Conservation (phyloP, 2,329 filamentous ascomycete species). For the Fusarium siculi region DNA sequence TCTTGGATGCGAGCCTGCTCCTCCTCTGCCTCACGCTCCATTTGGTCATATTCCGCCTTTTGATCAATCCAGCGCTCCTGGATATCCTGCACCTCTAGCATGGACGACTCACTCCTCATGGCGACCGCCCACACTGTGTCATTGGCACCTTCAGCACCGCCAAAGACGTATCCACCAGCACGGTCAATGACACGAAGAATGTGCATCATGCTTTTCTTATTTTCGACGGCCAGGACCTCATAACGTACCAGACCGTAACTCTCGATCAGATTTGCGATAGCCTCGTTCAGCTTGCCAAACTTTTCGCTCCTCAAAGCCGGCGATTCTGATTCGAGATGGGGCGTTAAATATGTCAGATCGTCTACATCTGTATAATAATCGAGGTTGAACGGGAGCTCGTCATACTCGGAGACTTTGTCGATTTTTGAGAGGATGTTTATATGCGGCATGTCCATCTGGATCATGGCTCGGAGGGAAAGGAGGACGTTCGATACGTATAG, state of each 20-base stretch:
- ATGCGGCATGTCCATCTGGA: conserved; percentile 97
- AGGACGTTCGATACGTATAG: conserved; percentile 95
- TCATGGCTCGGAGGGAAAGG: conserved; percentile 93
- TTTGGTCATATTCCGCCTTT: conserved; percentile 86
- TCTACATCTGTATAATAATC: conserved; percentile 98
- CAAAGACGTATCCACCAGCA: conserved; percentile 93
- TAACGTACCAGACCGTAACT: conserved; percentile 91
- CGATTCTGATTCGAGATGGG: conserved; percentile 81
- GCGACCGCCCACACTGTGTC: conserved; percentile 98
- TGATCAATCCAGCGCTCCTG: conserved; percentile 96
- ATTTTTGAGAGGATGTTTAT: conserved; percentile 98
- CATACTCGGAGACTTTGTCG: conserved; percentile 88
- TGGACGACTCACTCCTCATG: conserved; percentile 79
- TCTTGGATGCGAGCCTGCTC: conserved; percentile 70
- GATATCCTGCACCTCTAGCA: conserved; percentile 87
- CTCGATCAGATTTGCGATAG: conserved; percentile 87
- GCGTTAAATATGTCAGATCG: conserved; percentile 85
- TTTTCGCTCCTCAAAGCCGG: conserved; percentile 76
- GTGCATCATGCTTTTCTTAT: conserved; percentile 97
- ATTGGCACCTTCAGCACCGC: conserved; percentile 88
- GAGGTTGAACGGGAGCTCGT: conserved; percentile 90
- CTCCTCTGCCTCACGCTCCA: conserved; percentile 79
- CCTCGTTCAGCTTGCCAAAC: conserved; percentile 85
- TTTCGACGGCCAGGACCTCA: conserved; percentile 93
- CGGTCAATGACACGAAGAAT: conserved; percentile 89